Base-by-base conservation (phyloP, 2,329 filamentous ascomycete species). In the Curvularia eragrostidis region DNA sequence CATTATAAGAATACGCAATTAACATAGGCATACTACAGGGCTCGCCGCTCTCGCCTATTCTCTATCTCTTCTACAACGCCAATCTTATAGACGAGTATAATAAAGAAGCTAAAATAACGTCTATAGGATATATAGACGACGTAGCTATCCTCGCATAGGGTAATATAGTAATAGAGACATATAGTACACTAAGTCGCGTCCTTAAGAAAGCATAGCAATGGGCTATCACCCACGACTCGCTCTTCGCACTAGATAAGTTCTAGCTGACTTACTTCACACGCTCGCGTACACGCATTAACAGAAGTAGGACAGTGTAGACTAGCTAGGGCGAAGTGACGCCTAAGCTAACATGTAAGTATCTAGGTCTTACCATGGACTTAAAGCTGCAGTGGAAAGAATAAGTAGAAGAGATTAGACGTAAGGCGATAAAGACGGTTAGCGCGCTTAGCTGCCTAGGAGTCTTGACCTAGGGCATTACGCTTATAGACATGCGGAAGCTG, bases 41-140 rank as follows among this genome's bases (percentile, higher is more conserved):
- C 57, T 75, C 64, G 19, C 70, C 62, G 28, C 64, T 75, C 1
- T 75, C 61, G 21, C 71, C 66, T 24, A 74, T 75, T 30, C 64
- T 75, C 24, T 75, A 68, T 59, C 61, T 76, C 36, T 73, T 73
- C 67, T 75, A 73, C 51, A 75, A 73, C 30, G 58, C 61, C 28
- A 62, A 73, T 52, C 66, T 75, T 1, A 54, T 75, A 56, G 65
- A 73, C 23, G 49, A 44, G 49, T 66, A 51, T 42, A 62, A 61
- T 32, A 13, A 52, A 54, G 52, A 50, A 39, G 24, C 56, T 34
- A 32, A 67, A 46, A 32, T 32, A n/a, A 51, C 56, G 23, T 56
- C 56, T 4, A 59, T 48, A 53, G 66, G 65, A 24, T 71, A 64
- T 48, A 68, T 73, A 38, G 59, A 73, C 61, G 61, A 74, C 46